Evolutionary conservation across 2,329 filamentous ascomycete species (phyloP).

Genomic region (Clarireedia homoeocarpa): DNA sequence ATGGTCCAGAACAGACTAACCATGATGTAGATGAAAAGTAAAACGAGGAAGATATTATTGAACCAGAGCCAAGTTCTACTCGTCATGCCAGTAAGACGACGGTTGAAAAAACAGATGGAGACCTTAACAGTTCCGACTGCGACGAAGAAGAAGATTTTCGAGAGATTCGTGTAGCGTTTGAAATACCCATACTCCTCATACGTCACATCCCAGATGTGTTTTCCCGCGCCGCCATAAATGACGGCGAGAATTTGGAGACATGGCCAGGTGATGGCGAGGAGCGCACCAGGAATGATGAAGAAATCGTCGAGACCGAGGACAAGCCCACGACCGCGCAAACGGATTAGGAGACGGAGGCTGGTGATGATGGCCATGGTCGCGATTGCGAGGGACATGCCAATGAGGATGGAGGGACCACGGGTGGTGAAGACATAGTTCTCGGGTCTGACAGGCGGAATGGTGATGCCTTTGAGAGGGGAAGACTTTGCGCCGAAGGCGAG

Average conservation of each 20-base stretch:
- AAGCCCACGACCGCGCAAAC: conserved; percentile 23
- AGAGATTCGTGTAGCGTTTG: conserved; percentile 79
- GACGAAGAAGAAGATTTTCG: conserved; percentile 96
- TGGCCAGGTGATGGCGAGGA: conserved; percentile 25
- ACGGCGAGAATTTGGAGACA: conserved; percentile 24
- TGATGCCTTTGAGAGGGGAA: conserved; percentile 13
- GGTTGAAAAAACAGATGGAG: conserved; percentile 32
- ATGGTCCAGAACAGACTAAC: conserved; percentile 2
- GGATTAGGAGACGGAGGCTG: conserved; percentile 22
- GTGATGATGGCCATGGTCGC: conserved; percentile 27
- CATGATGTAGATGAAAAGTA: neutral
- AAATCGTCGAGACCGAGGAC: conserved; percentile 31
- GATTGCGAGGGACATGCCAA: conserved; percentile 26
- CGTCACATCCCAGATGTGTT: conserved; percentile 29
- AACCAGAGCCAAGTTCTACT: conserved; percentile 26
- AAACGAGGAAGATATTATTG: conserved; percentile 25
- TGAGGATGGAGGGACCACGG: conserved; percentile 23
- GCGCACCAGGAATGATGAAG: conserved; percentile 28
- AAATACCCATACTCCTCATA: conserved; percentile 29
- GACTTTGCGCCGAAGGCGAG: conserved; percentile 15
- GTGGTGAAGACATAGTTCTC: conserved; percentile 22
- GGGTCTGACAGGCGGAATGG: neutral
- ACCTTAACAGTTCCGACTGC: conserved; percentile 44
- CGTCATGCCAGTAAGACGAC: conserved; percentile 29
- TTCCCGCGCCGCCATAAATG: conserved; percentile 22